Base-by-base conservation (phyloP, 257 asterid genomes). In the Jasminum sambac region DNA sequence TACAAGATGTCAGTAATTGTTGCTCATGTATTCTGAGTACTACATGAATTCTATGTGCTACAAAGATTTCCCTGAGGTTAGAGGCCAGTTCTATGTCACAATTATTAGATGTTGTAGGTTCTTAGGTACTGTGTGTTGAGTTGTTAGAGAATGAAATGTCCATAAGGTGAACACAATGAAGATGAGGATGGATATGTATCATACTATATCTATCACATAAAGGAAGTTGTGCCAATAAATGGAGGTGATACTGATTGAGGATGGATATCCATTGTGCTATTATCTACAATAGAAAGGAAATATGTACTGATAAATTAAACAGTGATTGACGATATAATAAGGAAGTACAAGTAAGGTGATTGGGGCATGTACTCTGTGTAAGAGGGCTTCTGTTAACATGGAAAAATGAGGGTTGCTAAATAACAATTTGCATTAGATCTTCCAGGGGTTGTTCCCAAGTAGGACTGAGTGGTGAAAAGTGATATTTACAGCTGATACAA, bases 271-370 rank as follows among this genome's bases (percentile, higher is more conserved):
- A n/a, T n/a, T n/a, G n/a, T n/a, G n/a, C 58, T n/a, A n/a, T 19
- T 16, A 46, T 16, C 11, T 6, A n/a, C 7, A 48, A 48, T 3
- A n/a, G 16, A 50, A 50, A 50, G 24, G 59, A 50, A 50, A 7
- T 50, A 50, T 50, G 19, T 6, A 11, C 12, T 24, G n/a, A 50
- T 50, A 50, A 50, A 50, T 17, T 21, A 11, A 50, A 50, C 12
- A 50, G 11, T 8, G 5, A 50, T 17, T 50, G 59, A 50, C 11
- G 5, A 50, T 50, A 50, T 8, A 9, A 6, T 16, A 50, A 17
- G 59, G 59, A 50, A 50, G 59, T 50, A 50, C 25, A 11, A 48
- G 11, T 50, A 50, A 50, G 59, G 59, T 50, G 59, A n/a, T 17
- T 8, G 59, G 11, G 13, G 12, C 57, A 46, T n/a, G 24, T 50